Conservation (phyloP, 179 eudicot genomes). For the Corrigiola litoralis region DNA sequence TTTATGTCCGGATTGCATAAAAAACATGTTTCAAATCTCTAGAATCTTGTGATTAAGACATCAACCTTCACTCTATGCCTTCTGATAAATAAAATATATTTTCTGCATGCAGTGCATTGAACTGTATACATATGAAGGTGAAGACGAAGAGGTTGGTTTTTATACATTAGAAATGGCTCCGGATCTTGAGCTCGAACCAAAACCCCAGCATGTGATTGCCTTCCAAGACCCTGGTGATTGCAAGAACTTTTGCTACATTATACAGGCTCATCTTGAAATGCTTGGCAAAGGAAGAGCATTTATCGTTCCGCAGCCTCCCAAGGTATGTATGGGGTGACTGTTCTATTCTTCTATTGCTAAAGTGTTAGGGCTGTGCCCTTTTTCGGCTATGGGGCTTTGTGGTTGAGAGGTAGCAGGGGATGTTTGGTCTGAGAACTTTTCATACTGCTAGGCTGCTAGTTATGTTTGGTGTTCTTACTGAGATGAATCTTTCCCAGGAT, state of each 20-base stretch:
- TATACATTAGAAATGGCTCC: conserved; percentile 86
- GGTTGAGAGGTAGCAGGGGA: neutral
- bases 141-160: conserved; percentile 60
- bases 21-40: neutral
- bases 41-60: neutral
- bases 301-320: conserved; percentile 78
- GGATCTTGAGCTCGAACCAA: conserved; percentile 89
- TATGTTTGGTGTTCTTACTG: neutral
- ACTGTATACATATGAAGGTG: conserved; percentile 60
- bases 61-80: neutral
- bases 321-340: conserved; percentile 37
- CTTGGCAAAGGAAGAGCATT: conserved; percentile 86
- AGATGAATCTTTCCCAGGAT: conserved; percentile 41
- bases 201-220: conserved; percentile 82
- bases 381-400: neutral
- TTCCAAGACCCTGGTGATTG: conserved; percentile 80
- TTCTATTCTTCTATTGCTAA: too few relatives aligned
- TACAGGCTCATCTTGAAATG: conserved; percentile 84
- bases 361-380: too few relatives aligned
- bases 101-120: conserved; percentile 71
- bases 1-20: too few relatives aligned
- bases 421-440: neutral
- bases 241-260: conserved; percentile 77
- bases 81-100: neutral
- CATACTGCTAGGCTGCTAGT: neutral